Evolutionary conservation across 805 yeast species (phyloP).

Genomic region (Candida michaelii): DNA sequence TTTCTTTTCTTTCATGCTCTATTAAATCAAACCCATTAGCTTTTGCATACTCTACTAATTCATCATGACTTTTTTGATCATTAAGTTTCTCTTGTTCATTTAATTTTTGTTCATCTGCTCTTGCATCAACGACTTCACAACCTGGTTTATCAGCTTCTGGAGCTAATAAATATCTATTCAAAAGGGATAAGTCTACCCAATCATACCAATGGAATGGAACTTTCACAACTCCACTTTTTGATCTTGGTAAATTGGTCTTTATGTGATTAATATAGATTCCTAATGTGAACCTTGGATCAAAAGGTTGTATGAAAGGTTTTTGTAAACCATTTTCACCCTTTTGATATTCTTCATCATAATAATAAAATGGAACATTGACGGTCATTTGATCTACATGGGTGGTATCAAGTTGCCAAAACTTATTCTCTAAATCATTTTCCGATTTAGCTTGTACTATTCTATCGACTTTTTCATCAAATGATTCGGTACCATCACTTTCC

Average conservation of each 20-base stretch:
- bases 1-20: slow-evolving; percentile 8
- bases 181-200: slow-evolving; percentile 49
- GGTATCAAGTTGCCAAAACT: slow-evolving; percentile 23
- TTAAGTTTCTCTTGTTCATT: slow-evolving; percentile 14
- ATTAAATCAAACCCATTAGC: slow-evolving; percentile 4
- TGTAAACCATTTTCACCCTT: neutral
- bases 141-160: slow-evolving; percentile 29
- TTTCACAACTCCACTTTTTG: slow-evolving; percentile 8
- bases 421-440: slow-evolving; percentile 22
- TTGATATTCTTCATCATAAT: slow-evolving; percentile 6
- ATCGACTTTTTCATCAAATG: slow-evolving; percentile 16
- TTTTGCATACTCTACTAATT: slow-evolving; percentile 10
- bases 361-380: slow-evolving; percentile 13
- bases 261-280: slow-evolving; percentile 22
- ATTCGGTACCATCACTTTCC: slow-evolving; percentile 1
- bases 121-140: slow-evolving; percentile 46
- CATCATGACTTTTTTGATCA: slow-evolving; percentile 11
- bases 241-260: slow-evolving; percentile 5
- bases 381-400: slow-evolving; percentile 13
- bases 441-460: slow-evolving; percentile 16
- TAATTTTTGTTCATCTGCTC: slow-evolving; percentile 17
- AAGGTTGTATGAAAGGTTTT: slow-evolving; percentile 26
- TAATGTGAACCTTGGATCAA: slow-evolving; percentile 33
- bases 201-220: slow-evolving; percentile 57
- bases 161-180: slow-evolving; percentile 32